Evolutionary conservation across 2,329 filamentous ascomycete genomes (phyloP).

Genomic region (Tetracladium maxilliforme): DNA sequence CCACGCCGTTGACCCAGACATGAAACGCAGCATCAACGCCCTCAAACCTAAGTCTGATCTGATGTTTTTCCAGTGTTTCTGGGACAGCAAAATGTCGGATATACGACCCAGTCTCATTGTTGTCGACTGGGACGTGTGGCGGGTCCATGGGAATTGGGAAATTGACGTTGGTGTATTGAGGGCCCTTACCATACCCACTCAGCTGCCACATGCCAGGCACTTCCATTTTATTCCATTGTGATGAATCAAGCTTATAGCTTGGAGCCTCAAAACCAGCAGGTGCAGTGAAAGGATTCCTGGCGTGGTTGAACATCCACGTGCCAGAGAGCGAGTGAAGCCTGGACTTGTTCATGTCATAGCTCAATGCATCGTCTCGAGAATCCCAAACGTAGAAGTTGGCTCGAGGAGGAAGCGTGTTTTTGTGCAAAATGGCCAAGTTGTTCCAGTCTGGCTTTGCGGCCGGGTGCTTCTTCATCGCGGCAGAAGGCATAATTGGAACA

Average conservation of each 20-base stretch:
- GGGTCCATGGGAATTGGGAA: constrained; percentile 53
- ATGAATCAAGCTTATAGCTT: too few species aligned
- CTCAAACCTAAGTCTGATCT: constrained; percentile 52
- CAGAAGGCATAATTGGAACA: too few species aligned
- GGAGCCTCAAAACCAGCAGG: constrained; percentile 9
- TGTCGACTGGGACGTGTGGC: constrained; percentile 38
- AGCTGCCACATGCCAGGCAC: constrained; percentile 60
- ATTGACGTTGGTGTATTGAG: constrained; percentile 55
- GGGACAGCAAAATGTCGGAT: constrained; percentile 38
- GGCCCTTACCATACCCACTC: constrained; percentile 45
- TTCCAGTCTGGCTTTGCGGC: constrained; percentile 37
- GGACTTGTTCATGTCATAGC: constrained; percentile 20
- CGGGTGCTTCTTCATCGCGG: constrained; percentile 14
- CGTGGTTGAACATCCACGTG: constrained; percentile 12
- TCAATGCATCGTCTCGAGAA: constrained; percentile 30
- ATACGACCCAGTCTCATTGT: constrained; percentile 53
- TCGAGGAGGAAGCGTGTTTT: constrained; percentile 40
- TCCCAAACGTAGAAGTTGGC: constrained; percentile 40
- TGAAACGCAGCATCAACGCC: constrained; percentile 61
- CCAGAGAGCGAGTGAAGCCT: constrained; percentile 16
- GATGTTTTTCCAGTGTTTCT: constrained; percentile 27
- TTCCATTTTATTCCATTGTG: constrained; percentile 32
- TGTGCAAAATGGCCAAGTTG: constrained; percentile 43
- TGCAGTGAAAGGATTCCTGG: constrained; percentile 12
- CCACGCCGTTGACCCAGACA: constrained; percentile 48